Conservation (phyloP, 2,329 filamentous ascomycete species). For the Xylaria sp. region DNA sequence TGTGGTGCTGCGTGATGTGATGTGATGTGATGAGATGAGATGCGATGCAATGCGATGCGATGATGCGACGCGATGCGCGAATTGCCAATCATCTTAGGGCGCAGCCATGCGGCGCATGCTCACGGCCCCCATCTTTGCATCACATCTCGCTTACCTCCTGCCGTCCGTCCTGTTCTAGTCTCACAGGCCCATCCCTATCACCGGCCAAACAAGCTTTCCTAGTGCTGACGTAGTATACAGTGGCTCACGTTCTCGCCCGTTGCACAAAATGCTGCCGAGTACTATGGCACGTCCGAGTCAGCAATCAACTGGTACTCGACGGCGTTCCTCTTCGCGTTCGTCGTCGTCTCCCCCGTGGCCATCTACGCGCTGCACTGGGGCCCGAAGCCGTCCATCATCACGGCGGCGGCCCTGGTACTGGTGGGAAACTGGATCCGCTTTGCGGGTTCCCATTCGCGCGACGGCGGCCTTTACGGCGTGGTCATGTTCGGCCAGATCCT, state of each 20-base stretch:
- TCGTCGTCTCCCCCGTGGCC: conserved; percentile 68
- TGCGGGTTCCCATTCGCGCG: conserved; percentile 60
- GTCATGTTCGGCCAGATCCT: conserved; percentile 92
- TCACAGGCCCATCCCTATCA: background rate
- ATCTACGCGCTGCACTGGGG: conserved; percentile 81
- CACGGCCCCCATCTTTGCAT: no score
- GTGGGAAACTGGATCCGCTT: conserved; percentile 91
- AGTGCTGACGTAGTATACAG: conserved; percentile 44
- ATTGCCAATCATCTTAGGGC: no score
- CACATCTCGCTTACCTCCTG: no score
- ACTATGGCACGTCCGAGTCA: conserved; percentile 74
- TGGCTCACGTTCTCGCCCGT: conserved; percentile 94
- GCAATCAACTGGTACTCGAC: conserved; percentile 93
- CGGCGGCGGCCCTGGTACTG: conserved; percentile 72
- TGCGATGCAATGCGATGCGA: no score
- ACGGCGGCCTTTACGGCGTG: conserved; percentile 68
- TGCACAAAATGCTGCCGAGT: conserved; percentile 70
- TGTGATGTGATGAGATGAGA: no score
- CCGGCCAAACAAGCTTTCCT: background rate
- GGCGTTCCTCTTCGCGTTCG: conserved; percentile 83
- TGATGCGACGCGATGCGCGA: no score
- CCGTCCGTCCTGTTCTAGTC: conserved; percentile 1
- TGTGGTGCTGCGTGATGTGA: no score
- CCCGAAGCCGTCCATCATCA: conserved; percentile 76
- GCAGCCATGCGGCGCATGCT: no score